Percentiles rank a stretch among this genome's conserved stretches.
Conservation (phyloP, 2,329 filamentous ascomycete species). For the Hypoxylon sp. region DNA sequence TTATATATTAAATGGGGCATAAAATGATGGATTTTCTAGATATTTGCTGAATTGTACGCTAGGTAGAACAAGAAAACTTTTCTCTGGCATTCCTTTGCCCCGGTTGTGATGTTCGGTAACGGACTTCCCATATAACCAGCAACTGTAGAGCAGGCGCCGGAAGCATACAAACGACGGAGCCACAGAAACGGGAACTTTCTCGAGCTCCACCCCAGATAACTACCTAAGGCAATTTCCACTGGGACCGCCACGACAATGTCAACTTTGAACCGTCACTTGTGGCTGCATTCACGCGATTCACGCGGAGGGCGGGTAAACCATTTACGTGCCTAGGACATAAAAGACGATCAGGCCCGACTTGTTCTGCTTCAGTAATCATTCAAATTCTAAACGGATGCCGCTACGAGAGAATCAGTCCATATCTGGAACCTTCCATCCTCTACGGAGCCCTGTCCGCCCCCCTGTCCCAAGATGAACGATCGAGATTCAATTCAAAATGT, state of each 20-base stretch:
- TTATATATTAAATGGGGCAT: background rate
- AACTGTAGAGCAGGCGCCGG: constrained; percentile 10
- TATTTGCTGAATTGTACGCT: background rate
- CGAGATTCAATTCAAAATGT: constrained; percentile 2
- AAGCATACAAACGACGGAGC: constrained; percentile 39
- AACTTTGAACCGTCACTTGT: background rate
- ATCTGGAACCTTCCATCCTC: background rate
- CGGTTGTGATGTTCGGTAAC: constrained; percentile 1
- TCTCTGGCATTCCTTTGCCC: background rate
- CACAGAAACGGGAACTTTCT: constrained; percentile 3
- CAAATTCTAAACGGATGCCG: background rate
- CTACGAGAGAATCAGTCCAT: background rate
- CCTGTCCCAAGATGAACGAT: constrained; percentile 5
- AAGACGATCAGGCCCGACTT: background rate
- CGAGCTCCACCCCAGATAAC: constrained; percentile 30
- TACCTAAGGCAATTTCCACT: constrained; percentile 24
- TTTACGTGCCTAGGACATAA: background rate
- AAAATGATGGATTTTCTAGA: background rate
- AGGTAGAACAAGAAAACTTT: constrained; percentile 1
- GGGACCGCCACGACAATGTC: background rate
- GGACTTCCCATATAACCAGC: constrained; percentile 2
- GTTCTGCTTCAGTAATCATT: background rate
- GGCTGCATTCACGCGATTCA: constrained; percentile 31
- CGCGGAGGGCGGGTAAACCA: background rate
- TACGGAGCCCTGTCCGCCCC: background rate